These are phyloP conservation scores for Volvox carteri DNA, from an alignment of 163 green algal genomes.

Conservation along the genomic window DNA sequence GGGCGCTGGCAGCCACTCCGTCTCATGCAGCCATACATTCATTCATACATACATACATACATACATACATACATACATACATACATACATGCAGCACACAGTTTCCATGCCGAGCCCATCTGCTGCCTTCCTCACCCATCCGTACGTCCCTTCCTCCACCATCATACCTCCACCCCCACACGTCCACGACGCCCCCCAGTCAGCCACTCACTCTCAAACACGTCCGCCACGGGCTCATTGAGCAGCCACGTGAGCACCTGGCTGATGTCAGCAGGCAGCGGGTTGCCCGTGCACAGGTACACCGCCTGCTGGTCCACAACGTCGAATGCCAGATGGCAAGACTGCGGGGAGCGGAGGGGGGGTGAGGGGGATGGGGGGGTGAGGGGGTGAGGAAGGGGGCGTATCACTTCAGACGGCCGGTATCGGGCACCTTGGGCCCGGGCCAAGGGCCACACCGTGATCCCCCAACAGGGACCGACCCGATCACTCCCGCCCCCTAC, in stretches of 20 bases:
- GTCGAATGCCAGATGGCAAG: constrained; percentile 82
- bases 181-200: too few species aligned
- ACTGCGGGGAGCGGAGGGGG: constrained; percentile 72
- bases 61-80: too few species aligned
- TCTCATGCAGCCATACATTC: too few species aligned
- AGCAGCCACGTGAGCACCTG: constrained; percentile 84
- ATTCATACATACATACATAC: too few species aligned
- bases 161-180: background rate
- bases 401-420: too few species aligned
- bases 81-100: too few species aligned
- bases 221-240: constrained; percentile 86
- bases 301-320: constrained; percentile 83
- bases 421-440: too few species aligned
- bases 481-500: too few species aligned
- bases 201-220: constrained; percentile 77
- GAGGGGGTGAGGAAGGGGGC: background rate
- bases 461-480: too few species aligned
- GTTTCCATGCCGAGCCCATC: too few species aligned
- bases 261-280: constrained; percentile 91
- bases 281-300: constrained; percentile 94
- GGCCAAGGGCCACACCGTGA: too few species aligned
- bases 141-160: background rate
- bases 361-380: background rate
- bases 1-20: too few species aligned
- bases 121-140: background rate